Base-by-base conservation (phyloP, 176 grass and related monocot genomes). In the Musa itinerans region DNA sequence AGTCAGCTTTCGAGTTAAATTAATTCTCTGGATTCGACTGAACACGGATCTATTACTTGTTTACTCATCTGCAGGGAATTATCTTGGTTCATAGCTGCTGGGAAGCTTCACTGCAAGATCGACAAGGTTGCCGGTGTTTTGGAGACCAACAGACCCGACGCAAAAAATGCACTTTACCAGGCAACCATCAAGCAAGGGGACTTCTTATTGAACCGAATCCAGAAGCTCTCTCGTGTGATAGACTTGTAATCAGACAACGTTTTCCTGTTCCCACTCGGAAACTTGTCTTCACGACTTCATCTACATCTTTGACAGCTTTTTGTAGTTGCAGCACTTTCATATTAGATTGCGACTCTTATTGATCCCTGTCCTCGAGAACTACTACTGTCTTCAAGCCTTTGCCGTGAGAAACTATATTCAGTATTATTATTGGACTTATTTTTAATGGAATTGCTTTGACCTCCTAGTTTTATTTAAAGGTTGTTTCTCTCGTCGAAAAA, bases 91-190 rank as follows among this genome's bases (percentile, higher is more conserved):
- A 99, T 99, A 71, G 95, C 90, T 78, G 90, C 90, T 63, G 95
- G 90, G 13, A 94, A 99, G 68, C 89, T 99, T 78, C 95, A 99
- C 83, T 99, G 95, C 83, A 99, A 99, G 88, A 99, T 99, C n/a
- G 90, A 94, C 74, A 99, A 94, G 82, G 90, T 99, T 78, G 95
- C 90, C 50, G 90, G 90, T 19, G 88, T 94, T 68, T 58, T 99
- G 73, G 95, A 99, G 77, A 99, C 95, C 0, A 99, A 99, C 78
- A 78, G 95, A 73, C 95, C 91, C 69, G 95, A 99, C 63, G 85
- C 88, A 7, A 91, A 88, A 62, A 94, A 94, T 76, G 91, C 95
- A 22, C 90, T 99, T 71, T 99, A 94, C 82, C 95, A 99, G 86
- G 75, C 88, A 23, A 99, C 95, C 53, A 99, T 99, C 80, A 99